Conservation (phyloP, 768 basidiomycete genomes). For the Pluteus cervinus region DNA sequence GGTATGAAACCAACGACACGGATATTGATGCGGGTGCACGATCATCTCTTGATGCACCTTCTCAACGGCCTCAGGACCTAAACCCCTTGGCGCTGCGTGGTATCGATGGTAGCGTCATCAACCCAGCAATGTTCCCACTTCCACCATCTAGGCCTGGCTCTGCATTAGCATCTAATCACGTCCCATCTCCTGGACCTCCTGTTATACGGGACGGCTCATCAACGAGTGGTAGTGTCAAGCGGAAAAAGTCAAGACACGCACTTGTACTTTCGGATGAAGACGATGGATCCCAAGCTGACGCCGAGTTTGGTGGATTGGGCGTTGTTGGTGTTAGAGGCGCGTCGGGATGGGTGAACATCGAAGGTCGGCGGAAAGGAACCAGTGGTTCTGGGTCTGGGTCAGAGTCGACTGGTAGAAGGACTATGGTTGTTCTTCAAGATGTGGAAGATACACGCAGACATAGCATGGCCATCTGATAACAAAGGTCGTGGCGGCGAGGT, state of each 20-base stretch:
- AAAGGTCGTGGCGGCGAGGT: no score
- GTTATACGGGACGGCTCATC: constrained; percentile 26
- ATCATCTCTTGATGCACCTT: constrained; percentile 28
- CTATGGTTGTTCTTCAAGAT: constrained; percentile 33
- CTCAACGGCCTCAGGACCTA: constrained; percentile 12
- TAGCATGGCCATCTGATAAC: constrained; percentile 58
- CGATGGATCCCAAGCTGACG: constrained; percentile 58
- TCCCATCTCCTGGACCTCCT: constrained; percentile 9
- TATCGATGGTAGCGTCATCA: constrained; percentile 18
- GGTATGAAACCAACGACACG: constrained; percentile 21
- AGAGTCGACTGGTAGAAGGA: constrained; percentile 17
- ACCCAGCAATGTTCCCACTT: constrained; percentile 29
- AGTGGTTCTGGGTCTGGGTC: constrained; percentile 8
- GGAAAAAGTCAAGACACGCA: constrained; percentile 51
- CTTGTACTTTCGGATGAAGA: constrained; percentile 35
- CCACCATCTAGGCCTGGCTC: constrained; percentile 31
- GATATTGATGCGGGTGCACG: constrained; percentile 34
- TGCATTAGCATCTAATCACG: constrained; percentile 12
- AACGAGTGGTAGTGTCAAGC: constrained; percentile 28
- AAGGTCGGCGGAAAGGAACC: constrained; percentile 43
- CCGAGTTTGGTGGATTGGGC: constrained; percentile 68
- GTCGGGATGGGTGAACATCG: constrained; percentile 46
- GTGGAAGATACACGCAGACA: constrained; percentile 55
- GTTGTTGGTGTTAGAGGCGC: constrained; percentile 22
- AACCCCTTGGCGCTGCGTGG: constrained; percentile 22